Evolutionary conservation across 306 rosid genomes (phyloP).

Genomic region (Gastrolobium bilobum): DNA sequence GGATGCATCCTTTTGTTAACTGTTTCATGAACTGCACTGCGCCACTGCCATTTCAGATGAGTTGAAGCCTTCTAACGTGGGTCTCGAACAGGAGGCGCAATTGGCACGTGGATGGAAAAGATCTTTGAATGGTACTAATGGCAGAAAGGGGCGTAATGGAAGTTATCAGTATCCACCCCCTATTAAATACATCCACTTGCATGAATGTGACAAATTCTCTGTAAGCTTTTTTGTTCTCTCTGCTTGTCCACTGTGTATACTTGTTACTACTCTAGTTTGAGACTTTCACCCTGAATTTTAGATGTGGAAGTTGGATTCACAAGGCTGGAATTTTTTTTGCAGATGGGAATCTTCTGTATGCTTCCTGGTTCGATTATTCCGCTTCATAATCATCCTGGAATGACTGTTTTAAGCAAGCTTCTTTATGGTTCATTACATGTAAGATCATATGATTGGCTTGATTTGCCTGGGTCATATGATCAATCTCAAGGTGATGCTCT

Average conservation of each 20-base stretch:
- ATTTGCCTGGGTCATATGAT: constrained; percentile 58
- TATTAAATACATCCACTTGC: constrained; percentile 58
- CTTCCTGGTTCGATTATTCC: constrained; percentile 80
- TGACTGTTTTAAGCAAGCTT: constrained; percentile 94
- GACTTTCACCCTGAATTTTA: constrained; percentile 22
- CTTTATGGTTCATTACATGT: constrained; percentile 76
- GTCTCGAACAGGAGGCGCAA: constrained; percentile 57
- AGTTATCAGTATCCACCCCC: constrained; percentile 46
- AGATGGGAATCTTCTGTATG: constrained; percentile 95
- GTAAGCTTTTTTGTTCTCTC: constrained; percentile 45
- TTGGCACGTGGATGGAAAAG: constrained; percentile 45
- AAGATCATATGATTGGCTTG: constrained; percentile 86
- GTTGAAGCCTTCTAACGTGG: constrained; percentile 59
- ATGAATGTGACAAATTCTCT: constrained; percentile 60
- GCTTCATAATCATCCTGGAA: constrained; percentile 91
- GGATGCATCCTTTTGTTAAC: constrained; percentile 40
- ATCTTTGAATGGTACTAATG: constrained; percentile 49
- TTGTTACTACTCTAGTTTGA: constrained; percentile 33
- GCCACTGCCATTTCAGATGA: constrained; percentile 48
- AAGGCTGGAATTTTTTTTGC: constrained; percentile 43
- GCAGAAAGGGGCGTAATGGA: constrained; percentile 45
- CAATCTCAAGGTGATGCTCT: constrained; percentile 66
- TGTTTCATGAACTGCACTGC: constrained; percentile 8
- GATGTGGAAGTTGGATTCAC: constrained; percentile 39
- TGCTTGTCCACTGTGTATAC: background rate